Percentiles rank a stretch among this genome's conserved stretches.
These are phyloP conservation scores for Hysterangium stoloniferum DNA, from an alignment of 768 basidiomycete species.

Conservation along the genomic window DNA sequence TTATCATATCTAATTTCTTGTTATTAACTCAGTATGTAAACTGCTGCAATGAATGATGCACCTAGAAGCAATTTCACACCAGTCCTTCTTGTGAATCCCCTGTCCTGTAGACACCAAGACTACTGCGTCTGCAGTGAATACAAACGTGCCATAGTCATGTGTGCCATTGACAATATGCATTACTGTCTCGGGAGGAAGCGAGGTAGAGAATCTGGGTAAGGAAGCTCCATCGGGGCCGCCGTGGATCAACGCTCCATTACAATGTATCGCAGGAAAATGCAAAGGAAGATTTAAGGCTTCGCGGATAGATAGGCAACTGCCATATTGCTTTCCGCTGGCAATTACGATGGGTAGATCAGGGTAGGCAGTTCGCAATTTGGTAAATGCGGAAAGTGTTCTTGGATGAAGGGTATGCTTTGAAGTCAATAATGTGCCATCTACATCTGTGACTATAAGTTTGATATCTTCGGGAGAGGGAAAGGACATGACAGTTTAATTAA, in stretches of 20 bases:
- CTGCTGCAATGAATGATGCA: not conserved
- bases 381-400: conserved; percentile 2
- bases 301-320: conserved; percentile 8
- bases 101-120: conserved; percentile 3
- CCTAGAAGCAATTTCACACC: conserved; percentile 4
- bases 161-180: conserved; percentile 5
- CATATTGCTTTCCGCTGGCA: conserved; percentile 11
- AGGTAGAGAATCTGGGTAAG: not conserved
- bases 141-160: conserved; percentile 3
- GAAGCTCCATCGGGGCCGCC: not conserved
- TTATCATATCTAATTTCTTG: conserved; percentile 2
- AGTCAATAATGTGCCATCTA: conserved; percentile 12
- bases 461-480: conserved; percentile 8
- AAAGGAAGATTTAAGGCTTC: conserved; percentile 6
- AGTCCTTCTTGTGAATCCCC: conserved; percentile 7
- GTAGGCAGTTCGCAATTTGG: conserved; percentile 2
- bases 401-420: conserved; percentile 10
- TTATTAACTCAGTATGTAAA: not conserved
- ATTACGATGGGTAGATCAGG: conserved; percentile 12
- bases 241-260: conserved; percentile 10
- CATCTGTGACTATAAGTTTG: conserved; percentile 11
- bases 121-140: conserved; percentile 7
- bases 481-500: no score
- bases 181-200: not conserved
- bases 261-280: conserved; percentile 11